phyloP scores from a whole-genome alignment of 805 yeast species.

The Nakazawaea ambrosiae region DNA sequence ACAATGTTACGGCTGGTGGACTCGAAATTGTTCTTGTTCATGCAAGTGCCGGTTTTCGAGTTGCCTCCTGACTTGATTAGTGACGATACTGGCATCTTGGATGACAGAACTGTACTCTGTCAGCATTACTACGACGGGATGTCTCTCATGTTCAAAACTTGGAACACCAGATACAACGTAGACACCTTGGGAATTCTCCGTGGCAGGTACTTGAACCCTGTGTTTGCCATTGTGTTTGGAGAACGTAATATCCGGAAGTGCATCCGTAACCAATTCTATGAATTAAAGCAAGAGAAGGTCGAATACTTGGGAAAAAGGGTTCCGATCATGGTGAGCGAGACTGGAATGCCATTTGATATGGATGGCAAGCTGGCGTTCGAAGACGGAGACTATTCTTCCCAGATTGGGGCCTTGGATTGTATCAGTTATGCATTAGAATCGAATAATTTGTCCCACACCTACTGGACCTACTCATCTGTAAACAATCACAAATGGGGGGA shows the following conservation, averaged over 20 bases:
- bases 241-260: constrained; percentile 72
- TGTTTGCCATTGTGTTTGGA: constrained; percentile 73
- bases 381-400: constrained; percentile 63
- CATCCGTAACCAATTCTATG: constrained; percentile 59
- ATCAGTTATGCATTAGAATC: constrained; percentile 73
- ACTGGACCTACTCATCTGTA: constrained; percentile 76
- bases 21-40: constrained; percentile 43
- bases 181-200: constrained; percentile 87
- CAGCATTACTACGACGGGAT: constrained; percentile 95
- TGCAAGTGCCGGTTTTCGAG: constrained; percentile 80
- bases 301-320: constrained; percentile 52
- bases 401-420: constrained; percentile 81
- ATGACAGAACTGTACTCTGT: constrained; percentile 60
- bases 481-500: constrained; percentile 88
- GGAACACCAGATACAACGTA: constrained; percentile 80
- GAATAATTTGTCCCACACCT: constrained; percentile 61
- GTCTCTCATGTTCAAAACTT: constrained; percentile 84
- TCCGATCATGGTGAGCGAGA: constrained; percentile 82
- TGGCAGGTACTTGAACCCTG: constrained; percentile 66
- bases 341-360: constrained; percentile 98
- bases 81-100: constrained; percentile 37
- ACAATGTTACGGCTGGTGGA: constrained; percentile 39
- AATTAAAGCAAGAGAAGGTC: constrained; percentile 57
- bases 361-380: constrained; percentile 66
- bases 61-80: constrained; percentile 62